Evolutionary conservation across 2,329 filamentous ascomycete genomes (phyloP), one percentile per base, ranked within the genome.

Genomic region (Moelleriella libera): DNA sequence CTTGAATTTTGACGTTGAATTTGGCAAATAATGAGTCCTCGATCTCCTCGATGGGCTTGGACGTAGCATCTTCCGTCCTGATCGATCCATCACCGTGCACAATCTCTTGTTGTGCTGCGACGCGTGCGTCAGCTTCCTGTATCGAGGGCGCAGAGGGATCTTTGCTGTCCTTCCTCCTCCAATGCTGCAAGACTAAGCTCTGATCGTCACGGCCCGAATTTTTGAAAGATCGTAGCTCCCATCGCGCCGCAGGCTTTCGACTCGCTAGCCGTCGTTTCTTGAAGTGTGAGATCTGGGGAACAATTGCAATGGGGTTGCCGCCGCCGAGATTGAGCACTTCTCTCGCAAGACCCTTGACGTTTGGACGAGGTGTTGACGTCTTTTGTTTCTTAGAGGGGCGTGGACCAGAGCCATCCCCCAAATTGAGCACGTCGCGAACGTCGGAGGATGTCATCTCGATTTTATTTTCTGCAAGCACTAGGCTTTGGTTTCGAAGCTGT

Each of bases 351-450:
- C 79, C 79, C 53, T 82, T 82, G 47, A 83, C 60, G 52, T 75
- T 80, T 41, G 71, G 72, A 47, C 71, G 70, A 53, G 81, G 76
- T 44, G 74, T 76, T 12, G 74, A 69, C 6, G 77, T 69, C 62
- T 85, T 88, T 57, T 83, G 80, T 62, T 90, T 89, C 69, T 92
- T 94, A 42, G 76, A 78, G 52, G 82, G 68, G 47, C 12, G 40
- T 2, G 70, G 60, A 46, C 66, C 68, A 45, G 68, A 58, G 45
- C 67, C 57, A 51, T 80, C 82, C 45, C 83, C 82, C 61, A 94
- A 72, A 64, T 89, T 87, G 60, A 94, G 80, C 61, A 94, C 86
- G 63, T 94, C 88, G 68, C 85, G 87, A 56, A 94, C 79, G 72
- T 94, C 88, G 63, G 81, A 77, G 52, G 83, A 83, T 51, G 82